Evolutionary conservation across 2,329 filamentous ascomycete genomes (phyloP).

Genomic region (Penicillium rolfsii): DNA sequence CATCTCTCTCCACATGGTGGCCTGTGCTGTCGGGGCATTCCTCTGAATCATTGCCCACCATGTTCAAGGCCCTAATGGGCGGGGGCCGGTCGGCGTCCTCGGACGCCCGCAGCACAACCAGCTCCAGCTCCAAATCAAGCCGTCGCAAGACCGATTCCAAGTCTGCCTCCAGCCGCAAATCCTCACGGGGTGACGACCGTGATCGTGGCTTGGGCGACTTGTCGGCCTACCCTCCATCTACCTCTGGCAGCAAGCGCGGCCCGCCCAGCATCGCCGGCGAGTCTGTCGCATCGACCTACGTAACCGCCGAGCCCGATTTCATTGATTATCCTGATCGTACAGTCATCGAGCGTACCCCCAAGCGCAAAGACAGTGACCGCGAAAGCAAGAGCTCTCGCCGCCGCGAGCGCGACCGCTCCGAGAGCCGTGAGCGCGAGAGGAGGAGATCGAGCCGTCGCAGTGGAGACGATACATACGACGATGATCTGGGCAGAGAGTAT

Average conservation of each 20-base stretch:
- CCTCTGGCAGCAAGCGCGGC: conserved; percentile 33
- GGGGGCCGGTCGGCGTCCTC: conserved; percentile 41
- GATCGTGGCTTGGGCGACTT: conserved; percentile 45
- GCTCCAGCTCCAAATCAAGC: conserved; percentile 37
- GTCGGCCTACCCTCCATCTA: conserved; percentile 32
- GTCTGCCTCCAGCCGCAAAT: conserved; percentile 44
- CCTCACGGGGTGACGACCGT: conserved; percentile 53
- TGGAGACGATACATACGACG: conserved; percentile 24
- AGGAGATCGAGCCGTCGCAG: conserved; percentile 24
- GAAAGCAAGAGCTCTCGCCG: conserved; percentile 29
- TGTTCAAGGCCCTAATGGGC: conserved; percentile 46
- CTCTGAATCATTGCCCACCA: conserved; percentile 38
- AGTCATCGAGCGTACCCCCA: conserved; percentile 36
- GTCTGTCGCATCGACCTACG: conserved; percentile 43
- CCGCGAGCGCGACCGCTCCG: conserved; percentile 34
- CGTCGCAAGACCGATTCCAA: conserved; percentile 41
- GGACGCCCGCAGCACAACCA: conserved; percentile 35
- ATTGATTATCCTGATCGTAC: conserved; percentile 34
- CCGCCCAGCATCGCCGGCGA: conserved; percentile 35
- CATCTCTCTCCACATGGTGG: conserved; percentile 34
- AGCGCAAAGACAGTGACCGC: conserved; percentile 33
- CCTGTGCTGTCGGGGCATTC: conserved; percentile 28
- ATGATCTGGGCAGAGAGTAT: conserved; percentile 26
- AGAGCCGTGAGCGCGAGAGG: conserved; percentile 34
- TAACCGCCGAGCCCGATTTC: conserved; percentile 43